Conservation (phyloP, 2,329 filamentous ascomycete genomes). For the Pseudopyricularia javanii region DNA sequence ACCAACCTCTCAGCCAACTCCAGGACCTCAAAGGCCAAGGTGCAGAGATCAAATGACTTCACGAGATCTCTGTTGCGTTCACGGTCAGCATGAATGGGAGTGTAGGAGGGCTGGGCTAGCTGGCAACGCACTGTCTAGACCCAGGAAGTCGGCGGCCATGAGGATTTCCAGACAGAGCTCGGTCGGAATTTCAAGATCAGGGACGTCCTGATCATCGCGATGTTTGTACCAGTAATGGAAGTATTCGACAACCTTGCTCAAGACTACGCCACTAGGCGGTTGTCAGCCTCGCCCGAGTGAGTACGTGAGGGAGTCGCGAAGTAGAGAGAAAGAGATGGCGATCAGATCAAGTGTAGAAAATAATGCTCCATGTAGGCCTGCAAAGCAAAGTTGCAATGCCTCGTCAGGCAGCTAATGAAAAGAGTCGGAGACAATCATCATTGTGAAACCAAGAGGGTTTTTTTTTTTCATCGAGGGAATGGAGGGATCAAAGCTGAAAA, state of each 20-base stretch:
- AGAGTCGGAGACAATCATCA: constrained; percentile 17
- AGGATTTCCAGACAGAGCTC: constrained; percentile 68
- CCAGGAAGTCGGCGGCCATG: constrained; percentile 66
- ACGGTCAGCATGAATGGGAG: not conserved
- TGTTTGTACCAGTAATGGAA: constrained; percentile 73
- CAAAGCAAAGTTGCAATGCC: constrained; percentile 6
- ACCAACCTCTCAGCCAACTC: not conserved
- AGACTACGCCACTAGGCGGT: constrained; percentile 48
- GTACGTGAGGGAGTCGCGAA: not conserved
- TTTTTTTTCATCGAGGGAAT: constrained; percentile 1
- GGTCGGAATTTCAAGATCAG: constrained; percentile 69
- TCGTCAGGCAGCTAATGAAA: constrained; percentile 2
- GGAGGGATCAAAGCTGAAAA: constrained; percentile 1
- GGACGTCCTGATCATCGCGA: constrained; percentile 56
- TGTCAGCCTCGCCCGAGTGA: not conserved
- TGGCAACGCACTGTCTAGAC: constrained; percentile 44
- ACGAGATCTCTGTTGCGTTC: not conserved
- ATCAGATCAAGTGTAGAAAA: constrained; percentile 15
- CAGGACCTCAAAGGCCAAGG: not conserved
- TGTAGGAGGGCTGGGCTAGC: too few relatives aligned
- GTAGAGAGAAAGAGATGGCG: not conserved
- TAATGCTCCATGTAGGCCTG: not conserved
- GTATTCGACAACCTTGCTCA: constrained; percentile 75
- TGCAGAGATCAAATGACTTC: not conserved
- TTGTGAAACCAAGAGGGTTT: constrained; percentile 10